Evolutionary conservation across 2,329 filamentous ascomycete species (phyloP).

Genomic region (Curvularia eragrostidis): DNA sequence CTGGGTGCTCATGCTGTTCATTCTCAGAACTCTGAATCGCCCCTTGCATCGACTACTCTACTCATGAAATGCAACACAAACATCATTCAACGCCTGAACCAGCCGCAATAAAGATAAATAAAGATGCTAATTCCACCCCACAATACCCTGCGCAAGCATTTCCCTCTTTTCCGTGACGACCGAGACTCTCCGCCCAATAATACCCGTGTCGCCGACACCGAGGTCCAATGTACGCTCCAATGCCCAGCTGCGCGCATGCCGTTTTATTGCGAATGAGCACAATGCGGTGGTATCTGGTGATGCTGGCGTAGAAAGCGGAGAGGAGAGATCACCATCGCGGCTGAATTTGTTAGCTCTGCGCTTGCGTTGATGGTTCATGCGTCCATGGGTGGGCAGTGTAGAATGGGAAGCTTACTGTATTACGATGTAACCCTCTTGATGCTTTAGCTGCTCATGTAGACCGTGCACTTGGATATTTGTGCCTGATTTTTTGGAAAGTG

Average conservation of each 20-base stretch:
- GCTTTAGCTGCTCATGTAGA: constrained; percentile 13
- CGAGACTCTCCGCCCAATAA: constrained; percentile 44
- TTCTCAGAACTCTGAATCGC: no score
- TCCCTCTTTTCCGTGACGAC: constrained; percentile 35
- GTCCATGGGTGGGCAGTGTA: neutral
- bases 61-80: no score
- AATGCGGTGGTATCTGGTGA: constrained; percentile 23
- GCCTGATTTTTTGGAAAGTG: constrained; percentile 21
- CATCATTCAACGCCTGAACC: neutral
- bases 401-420: constrained; percentile 36
- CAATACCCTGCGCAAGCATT: constrained; percentile 41
- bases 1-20: no score
- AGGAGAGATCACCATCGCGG: constrained; percentile 42
- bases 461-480: constrained; percentile 42
- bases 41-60: no score
- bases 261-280: constrained; percentile 29
- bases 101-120: neutral
- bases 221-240: constrained; percentile 32
- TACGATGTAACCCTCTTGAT: constrained; percentile 28
- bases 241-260: neutral
- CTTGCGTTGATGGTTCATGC: neutral
- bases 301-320: neutral
- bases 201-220: constrained; percentile 40
- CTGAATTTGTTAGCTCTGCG: constrained; percentile 4
- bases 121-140: constrained; percentile 44